Conservation (phyloP, 441 rosid genomes). For the Omphalea diandra region DNA sequence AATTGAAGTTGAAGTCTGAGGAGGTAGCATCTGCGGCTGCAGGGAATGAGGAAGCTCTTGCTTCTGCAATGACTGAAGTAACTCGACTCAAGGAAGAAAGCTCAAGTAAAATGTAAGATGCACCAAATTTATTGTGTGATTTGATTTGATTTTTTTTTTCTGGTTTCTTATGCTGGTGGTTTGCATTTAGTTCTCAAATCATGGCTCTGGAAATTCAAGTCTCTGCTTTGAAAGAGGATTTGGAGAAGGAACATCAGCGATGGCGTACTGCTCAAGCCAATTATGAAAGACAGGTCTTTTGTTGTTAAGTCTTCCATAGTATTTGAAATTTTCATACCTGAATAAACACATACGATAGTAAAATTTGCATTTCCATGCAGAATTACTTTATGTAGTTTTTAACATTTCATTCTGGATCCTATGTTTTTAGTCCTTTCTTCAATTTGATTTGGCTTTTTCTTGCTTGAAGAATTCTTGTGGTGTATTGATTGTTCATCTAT, state of each 20-base stretch:
- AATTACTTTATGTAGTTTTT: not conserved
- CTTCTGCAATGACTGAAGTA: slow-evolving; percentile 65
- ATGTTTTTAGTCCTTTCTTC: not conserved
- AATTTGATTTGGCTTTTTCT: not conserved
- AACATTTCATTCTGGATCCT: slow-evolving; percentile 1
- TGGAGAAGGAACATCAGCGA: slow-evolving; percentile 74
- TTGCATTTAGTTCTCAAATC: slow-evolving; percentile 67
- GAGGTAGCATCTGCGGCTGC: slow-evolving; percentile 64
- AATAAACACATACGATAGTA: not conserved
- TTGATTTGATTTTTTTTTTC: slow-evolving; percentile 5
- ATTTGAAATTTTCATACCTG: not conserved
- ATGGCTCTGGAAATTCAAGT: slow-evolving; percentile 61
- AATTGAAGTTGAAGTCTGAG: slow-evolving; percentile 68
- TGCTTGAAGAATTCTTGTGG: not conserved
- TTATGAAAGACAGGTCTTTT: slow-evolving; percentile 90
- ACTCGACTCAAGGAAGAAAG: slow-evolving; percentile 68
- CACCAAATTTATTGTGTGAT: slow-evolving; percentile 2
- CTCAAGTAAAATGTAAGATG: slow-evolving; percentile 57
- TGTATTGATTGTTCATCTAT: not conserved
- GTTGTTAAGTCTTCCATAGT: not conserved
- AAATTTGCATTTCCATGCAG: not conserved
- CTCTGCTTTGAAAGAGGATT: slow-evolving; percentile 61
- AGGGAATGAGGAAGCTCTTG: slow-evolving; percentile 71
- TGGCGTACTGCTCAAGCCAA: slow-evolving; percentile 86
- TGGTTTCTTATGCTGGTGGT: slow-evolving; percentile 21